Percentiles rank a stretch among this genome's conserved stretches.
These are phyloP conservation scores for Phragmites australis DNA, from an alignment of 176 grass and related monocot species.

Conservation along the genomic window DNA sequence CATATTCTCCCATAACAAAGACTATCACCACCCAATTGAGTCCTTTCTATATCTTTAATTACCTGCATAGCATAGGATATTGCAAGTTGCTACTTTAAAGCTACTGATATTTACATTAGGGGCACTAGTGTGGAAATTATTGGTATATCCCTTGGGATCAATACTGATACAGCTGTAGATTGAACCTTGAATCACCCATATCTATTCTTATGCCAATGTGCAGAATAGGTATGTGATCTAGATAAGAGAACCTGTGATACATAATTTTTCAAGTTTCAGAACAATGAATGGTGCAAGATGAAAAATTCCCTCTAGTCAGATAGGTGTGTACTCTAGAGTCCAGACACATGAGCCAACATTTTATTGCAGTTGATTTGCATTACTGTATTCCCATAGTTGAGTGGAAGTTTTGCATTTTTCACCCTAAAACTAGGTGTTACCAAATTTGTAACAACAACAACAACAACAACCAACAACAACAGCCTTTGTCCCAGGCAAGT, in stretches of 20 bases:
- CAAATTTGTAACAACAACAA: neutral
- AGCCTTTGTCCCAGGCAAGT: too few relatives aligned
- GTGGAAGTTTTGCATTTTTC: neutral
- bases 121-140: neutral
- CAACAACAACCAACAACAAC: too few relatives aligned
- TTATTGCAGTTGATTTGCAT: neutral
- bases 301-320: neutral
- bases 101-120: neutral
- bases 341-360: neutral
- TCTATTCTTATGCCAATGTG: neutral
- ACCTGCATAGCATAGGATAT: neutral
- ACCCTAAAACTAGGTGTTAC: neutral
- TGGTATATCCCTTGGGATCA: neutral
- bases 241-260: neutral
- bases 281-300: neutral
- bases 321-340: too few relatives aligned
- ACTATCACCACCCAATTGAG: neutral
- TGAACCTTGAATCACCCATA: slow-evolving; percentile 1
- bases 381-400: neutral
- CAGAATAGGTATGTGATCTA: neutral
- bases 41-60: slow-evolving; percentile 30
- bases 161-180: neutral
- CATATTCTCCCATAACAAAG: neutral
- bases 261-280: neutral
- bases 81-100: neutral